These are phyloP conservation scores for Fusarium xylarioides DNA, from an alignment of 2,329 filamentous ascomycete species.

Conservation along the genomic window DNA sequence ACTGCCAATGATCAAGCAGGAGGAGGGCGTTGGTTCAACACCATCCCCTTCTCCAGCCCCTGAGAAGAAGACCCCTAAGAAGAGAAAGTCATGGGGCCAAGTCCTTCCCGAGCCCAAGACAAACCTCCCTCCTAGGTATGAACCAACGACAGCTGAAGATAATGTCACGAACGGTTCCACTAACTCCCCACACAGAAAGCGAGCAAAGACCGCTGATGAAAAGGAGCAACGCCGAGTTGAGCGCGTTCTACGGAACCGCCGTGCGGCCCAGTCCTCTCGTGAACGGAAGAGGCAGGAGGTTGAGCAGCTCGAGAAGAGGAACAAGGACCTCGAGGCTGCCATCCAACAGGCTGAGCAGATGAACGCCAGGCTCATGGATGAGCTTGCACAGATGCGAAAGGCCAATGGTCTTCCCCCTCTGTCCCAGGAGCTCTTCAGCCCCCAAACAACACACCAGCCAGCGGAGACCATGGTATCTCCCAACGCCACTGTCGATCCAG, in stretches of 20 bases:
- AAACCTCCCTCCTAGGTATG: conserved; percentile 87
- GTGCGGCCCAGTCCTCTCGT: conserved; percentile 93
- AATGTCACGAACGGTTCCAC: not conserved
- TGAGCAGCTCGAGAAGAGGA: conserved; percentile 82
- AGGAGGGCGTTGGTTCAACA: conserved; percentile 29
- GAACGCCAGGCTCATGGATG: conserved; percentile 58
- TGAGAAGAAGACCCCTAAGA: conserved; percentile 82
- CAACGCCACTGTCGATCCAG: conserved; percentile 66
- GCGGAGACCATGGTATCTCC: conserved; percentile 54
- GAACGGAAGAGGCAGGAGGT: conserved; percentile 91
- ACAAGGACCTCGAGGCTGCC: conserved; percentile 73
- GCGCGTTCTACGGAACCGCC: conserved; percentile 94
- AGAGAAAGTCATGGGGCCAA: conserved; percentile 98
- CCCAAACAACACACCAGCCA: conserved; percentile 52
- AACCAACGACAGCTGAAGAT: not conserved
- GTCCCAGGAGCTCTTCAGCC: conserved; percentile 66
- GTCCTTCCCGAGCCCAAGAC: conserved; percentile 97
- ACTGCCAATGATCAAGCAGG: conserved; percentile 21
- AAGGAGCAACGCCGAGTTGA: conserved; percentile 98
- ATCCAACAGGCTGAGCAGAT: conserved; percentile 68
- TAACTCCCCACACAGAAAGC: conserved; percentile 71
- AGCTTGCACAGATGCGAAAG: conserved; percentile 60
- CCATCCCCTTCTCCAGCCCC: conserved; percentile 40
- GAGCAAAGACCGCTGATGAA: conserved; percentile 97
- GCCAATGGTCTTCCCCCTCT: conserved; percentile 61